Conservation (phyloP, 2,329 filamentous ascomycete genomes). For the Rhytidhysteron rufulum region DNA sequence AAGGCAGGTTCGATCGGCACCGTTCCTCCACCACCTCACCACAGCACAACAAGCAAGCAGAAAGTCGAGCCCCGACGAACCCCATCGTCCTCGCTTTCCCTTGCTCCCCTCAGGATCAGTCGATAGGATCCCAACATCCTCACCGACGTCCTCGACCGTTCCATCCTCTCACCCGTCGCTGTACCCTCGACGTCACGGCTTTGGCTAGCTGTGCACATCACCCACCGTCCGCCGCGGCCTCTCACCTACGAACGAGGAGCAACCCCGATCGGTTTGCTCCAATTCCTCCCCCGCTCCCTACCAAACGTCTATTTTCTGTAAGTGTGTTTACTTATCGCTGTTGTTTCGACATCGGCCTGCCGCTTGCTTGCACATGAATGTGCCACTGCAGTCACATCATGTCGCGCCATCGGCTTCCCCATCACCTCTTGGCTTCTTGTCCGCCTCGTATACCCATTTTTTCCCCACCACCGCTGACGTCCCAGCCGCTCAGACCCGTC, state of each 20-base stretch:
- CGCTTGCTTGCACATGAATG: too few relatives aligned
- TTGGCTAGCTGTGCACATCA: conserved; percentile 35
- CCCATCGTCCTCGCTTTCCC: conserved; percentile 24
- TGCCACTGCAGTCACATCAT: too few relatives aligned
- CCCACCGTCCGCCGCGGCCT: conserved; percentile 6
- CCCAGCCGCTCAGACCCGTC: neutral
- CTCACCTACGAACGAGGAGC: conserved; percentile 11
- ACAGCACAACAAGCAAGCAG: conserved; percentile 6
- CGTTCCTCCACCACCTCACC: conserved; percentile 10
- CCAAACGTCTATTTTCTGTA: conserved; percentile 10
- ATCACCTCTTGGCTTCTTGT: too few relatives aligned
- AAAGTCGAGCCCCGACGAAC: conserved; percentile 15
- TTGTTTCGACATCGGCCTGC: neutral
- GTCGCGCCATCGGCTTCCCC: too few relatives aligned
- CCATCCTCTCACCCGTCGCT: conserved; percentile 9
- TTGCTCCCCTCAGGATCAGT: conserved; percentile 9
- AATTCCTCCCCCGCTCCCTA: too few relatives aligned
- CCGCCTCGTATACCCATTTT: too few relatives aligned
- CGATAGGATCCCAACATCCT: conserved; percentile 8
- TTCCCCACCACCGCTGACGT: neutral
- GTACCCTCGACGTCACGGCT: conserved; percentile 31
- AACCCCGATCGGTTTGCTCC: too few relatives aligned
- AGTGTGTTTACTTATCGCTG: conserved; percentile 1
- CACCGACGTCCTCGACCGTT: too few relatives aligned
- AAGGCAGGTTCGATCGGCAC: conserved; percentile 13